phyloP scores from a whole-genome alignment of 768 basidiomycete genomes.

The Phanerochaete carnosa region DNA sequence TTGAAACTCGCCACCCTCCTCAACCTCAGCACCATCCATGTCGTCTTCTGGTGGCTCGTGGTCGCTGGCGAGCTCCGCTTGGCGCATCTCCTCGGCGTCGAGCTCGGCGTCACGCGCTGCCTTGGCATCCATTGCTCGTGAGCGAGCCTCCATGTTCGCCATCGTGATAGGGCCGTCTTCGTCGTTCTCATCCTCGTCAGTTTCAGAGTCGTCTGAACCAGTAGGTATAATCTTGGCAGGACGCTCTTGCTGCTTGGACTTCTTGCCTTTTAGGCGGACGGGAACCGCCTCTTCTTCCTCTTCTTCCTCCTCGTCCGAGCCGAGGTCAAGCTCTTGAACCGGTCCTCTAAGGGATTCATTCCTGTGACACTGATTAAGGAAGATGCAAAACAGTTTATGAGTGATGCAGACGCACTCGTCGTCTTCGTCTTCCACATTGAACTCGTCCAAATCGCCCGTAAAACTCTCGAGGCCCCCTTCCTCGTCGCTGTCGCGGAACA shows the following conservation, averaged over 20 bases:
- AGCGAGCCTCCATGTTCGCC: conserved; percentile 79
- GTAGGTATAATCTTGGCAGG: conserved; percentile 50
- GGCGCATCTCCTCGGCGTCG: conserved; percentile 62
- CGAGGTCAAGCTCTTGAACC: conserved; percentile 61
- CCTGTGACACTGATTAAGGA: conserved; percentile 28
- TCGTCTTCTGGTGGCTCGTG: conserved; percentile 44
- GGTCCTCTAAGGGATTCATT: conserved; percentile 49
- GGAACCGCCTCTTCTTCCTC: conserved; percentile 33
- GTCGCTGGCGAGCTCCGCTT: conserved; percentile 45
- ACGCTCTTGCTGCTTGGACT: conserved; percentile 50
- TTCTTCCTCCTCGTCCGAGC: conserved; percentile 51
- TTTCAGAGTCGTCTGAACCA: conserved; percentile 43
- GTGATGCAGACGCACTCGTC: conserved; percentile 35
- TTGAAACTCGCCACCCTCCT: conserved; percentile 46
- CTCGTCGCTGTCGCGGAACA: conserved; percentile 47
- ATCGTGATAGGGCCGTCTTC: conserved; percentile 62
- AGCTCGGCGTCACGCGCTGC: conserved; percentile 67
- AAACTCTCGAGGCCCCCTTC: conserved; percentile 30
- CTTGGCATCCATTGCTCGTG: conserved; percentile 69
- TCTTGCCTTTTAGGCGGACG: conserved; percentile 36
- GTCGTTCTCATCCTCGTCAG: conserved; percentile 35
- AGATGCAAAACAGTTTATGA: neutral
- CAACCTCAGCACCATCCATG: conserved; percentile 32
- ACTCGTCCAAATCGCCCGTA: conserved; percentile 47
- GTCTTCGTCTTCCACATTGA: conserved; percentile 41